Conservation (phyloP, 2,329 filamentous ascomycete genomes). For the Arachnomyces sp. region DNA sequence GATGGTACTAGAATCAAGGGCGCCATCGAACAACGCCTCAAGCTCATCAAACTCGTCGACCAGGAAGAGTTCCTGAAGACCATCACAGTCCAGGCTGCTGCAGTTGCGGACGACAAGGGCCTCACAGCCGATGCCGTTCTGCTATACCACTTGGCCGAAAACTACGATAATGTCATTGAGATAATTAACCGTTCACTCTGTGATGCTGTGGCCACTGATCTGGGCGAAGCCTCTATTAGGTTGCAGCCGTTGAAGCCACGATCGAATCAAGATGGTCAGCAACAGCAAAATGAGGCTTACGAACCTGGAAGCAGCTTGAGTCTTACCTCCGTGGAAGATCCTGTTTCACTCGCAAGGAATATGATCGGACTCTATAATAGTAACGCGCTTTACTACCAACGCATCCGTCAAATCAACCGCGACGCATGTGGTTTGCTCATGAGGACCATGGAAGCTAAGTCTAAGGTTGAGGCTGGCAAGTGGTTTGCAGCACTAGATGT, state of each 20-base stretch:
- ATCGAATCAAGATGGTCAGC: constrained; percentile 23
- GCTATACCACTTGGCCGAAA: constrained; percentile 85
- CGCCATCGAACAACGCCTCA: constrained; percentile 75
- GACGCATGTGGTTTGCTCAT: constrained; percentile 53
- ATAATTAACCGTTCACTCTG: constrained; percentile 87
- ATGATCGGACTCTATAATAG: constrained; percentile 55
- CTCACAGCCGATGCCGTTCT: constrained; percentile 89
- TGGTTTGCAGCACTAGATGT: constrained; percentile 59
- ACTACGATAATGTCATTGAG: constrained; percentile 87
- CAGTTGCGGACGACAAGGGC: constrained; percentile 88
- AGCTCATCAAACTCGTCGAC: constrained; percentile 69
- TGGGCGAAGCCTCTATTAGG: constrained; percentile 71
- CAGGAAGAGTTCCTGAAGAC: constrained; percentile 79
- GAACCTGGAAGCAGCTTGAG: constrained; percentile 43
- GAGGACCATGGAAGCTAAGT: constrained; percentile 53
- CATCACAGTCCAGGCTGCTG: constrained; percentile 88
- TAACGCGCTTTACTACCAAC: constrained; percentile 52
- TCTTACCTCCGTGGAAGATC: constrained; percentile 60
- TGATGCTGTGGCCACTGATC: constrained; percentile 76
- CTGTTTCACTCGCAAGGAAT: constrained; percentile 52
- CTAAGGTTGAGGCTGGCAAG: constrained; percentile 47
- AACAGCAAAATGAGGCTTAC: constrained; percentile 41
- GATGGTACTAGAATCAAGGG: constrained; percentile 81
- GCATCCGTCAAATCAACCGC: constrained; percentile 50
- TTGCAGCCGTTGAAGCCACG: constrained; percentile 74